Percentiles rank a stretch among this genome's conserved stretches.
Evolutionary conservation across 2,329 filamentous ascomycete genomes (phyloP).

Genomic region (Paecilomyces sp.): DNA sequence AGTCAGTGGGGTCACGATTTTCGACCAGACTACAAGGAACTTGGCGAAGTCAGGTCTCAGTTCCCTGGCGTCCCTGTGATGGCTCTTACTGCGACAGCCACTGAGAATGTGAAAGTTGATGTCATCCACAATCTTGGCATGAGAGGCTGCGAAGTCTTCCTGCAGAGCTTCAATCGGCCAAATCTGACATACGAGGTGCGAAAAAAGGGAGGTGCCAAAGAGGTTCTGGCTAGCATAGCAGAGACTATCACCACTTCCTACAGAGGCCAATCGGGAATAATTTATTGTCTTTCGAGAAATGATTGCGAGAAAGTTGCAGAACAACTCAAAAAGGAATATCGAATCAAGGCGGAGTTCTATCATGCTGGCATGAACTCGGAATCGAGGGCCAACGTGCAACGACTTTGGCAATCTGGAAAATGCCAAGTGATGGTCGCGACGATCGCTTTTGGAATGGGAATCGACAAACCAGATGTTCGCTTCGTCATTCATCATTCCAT

Average conservation of each 20-base stretch:
- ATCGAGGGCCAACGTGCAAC: constrained; percentile 66
- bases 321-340: constrained; percentile 53
- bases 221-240: constrained; percentile 47
- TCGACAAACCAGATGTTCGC: constrained; percentile 92
- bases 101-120: constrained; percentile 83
- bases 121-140: constrained; percentile 90
- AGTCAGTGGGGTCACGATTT: constrained; percentile 99
- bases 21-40: constrained; percentile 84
- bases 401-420: constrained; percentile 70
- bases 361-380: constrained; percentile 69
- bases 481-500: constrained; percentile 92
- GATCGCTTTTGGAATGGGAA: constrained; percentile 99
- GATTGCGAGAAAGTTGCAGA: constrained; percentile 73
- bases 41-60: constrained; percentile 65
- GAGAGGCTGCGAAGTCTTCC: constrained; percentile 66
- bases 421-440: constrained; percentile 92
- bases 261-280: constrained; percentile 69
- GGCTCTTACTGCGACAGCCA: constrained; percentile 92
- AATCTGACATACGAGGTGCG: constrained; percentile 87
- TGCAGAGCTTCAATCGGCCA: constrained; percentile 93
- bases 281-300: constrained; percentile 84
- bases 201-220: constrained; percentile 51
- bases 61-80: constrained; percentile 82
- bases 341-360: constrained; percentile 74
- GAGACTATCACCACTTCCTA: constrained; percentile 63